These are phyloP conservation scores for Candolleomyces efflorescens DNA, from an alignment of 768 basidiomycete genomes.

Conservation along the genomic window DNA sequence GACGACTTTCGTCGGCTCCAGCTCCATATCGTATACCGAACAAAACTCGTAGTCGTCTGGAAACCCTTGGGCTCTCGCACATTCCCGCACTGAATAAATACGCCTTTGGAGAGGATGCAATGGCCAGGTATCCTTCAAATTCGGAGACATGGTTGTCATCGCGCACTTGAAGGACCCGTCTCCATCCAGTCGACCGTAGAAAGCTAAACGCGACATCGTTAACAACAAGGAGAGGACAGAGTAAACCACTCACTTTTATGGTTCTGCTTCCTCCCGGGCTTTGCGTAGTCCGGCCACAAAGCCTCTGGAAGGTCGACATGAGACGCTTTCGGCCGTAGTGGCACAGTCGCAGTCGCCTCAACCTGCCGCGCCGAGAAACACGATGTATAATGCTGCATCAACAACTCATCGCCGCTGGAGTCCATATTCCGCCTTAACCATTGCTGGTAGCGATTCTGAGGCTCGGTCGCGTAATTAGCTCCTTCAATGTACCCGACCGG, in stretches of 20 bases:
- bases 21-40: slow-evolving; percentile 31
- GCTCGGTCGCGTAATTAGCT: slow-evolving; percentile 35
- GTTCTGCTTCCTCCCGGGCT: slow-evolving; percentile 19
- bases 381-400: slow-evolving; percentile 56
- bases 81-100: slow-evolving; percentile 61
- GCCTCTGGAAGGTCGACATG: slow-evolving; percentile 37
- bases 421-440: slow-evolving; percentile 26
- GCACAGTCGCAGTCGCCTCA: slow-evolving; percentile 56
- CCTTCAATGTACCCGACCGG: slow-evolving; percentile 46
- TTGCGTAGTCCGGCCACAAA: slow-evolving; percentile 33
- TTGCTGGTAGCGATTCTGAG: slow-evolving; percentile 43
- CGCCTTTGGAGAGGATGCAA: slow-evolving; percentile 68
- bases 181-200: slow-evolving; percentile 54
- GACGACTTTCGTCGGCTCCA: slow-evolving; percentile 27
- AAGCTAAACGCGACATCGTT: slow-evolving; percentile 38
- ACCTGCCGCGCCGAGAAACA: slow-evolving; percentile 34
- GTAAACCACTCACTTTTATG: slow-evolving; percentile 25
- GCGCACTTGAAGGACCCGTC: slow-evolving; percentile 58
- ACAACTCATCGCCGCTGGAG: slow-evolving; percentile 21
- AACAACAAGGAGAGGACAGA: no score
- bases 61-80: slow-evolving; percentile 75
- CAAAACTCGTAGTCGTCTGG: slow-evolving; percentile 65
- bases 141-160: slow-evolving; percentile 52
- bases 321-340: slow-evolving; percentile 40
- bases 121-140: slow-evolving; percentile 40